Base-by-base conservation (phyloP, 306 rosid genomes). In the Macrotyloma uniflorum region DNA sequence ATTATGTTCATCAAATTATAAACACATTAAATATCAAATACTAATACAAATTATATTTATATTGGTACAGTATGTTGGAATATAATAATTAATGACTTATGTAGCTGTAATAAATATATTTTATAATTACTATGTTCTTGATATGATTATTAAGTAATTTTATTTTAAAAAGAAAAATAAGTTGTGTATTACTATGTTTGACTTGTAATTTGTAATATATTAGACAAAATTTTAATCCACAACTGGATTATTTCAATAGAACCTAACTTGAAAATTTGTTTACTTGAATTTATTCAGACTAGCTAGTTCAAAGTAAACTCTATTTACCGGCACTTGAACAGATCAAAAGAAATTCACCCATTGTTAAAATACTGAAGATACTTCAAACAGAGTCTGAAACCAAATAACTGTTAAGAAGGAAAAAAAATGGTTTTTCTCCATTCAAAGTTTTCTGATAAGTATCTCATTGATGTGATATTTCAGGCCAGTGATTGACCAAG, bases 401-500 rank as follows among this genome's bases (percentile, higher is more conserved):
- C 13, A 19, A 45, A 0, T 4, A 10, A 8, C 30, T n/a, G 16
- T 18, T 18, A 19, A 6, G 18, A 40, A 40, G 14, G 45, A 33
- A 33, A 0, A 33, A 45, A 43, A 43, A 43, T 19, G 15, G 2
- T 40, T 38, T 16, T 9, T 9, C 8, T 9, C 43, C 6, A 23
- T 55, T 20, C 4, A 8, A 22, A 0, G 5, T 26, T 5, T n/a
- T 40, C 10, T 61, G 20, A 45, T 20, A 51, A 51, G 38, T n/a
- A 15, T 19, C 3, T 4, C 2, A 24, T 38, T 11, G 5, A 54
- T 36, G n/a, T 81, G 72, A 5, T 62, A 64, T 51, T 73, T 15
- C 74, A 91, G 97, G 87, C 94, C 93, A 47, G 84, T 88, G 43
- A 43, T 91, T n/a, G 97, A 91, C 67, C 97, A 91, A 63, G 93